A percentile compares a stretch with the other conserved stretches of the same genome.
These are phyloP conservation scores for Picochlorum sp. DNA, from an alignment of 139 green algal species.

Conservation along the genomic window DNA sequence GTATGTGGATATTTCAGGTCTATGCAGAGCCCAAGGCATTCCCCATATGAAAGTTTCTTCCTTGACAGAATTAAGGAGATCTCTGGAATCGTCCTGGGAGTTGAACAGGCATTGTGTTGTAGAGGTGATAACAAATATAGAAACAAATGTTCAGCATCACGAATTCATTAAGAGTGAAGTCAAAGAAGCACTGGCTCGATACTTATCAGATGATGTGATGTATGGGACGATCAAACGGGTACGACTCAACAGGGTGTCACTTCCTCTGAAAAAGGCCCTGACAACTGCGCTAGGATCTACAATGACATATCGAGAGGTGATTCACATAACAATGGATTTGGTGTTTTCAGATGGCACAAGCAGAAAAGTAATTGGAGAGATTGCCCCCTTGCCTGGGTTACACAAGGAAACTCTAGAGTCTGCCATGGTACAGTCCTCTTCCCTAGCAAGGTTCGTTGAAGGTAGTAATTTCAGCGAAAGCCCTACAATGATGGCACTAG, in stretches of 20 bases:
- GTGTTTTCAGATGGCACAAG: background rate
- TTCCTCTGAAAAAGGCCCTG: background rate
- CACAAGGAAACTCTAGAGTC: constrained; percentile 63
- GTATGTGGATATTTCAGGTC: constrained; percentile 68
- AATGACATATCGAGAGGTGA: background rate
- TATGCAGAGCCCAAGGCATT: constrained; percentile 73
- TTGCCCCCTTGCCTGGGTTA: constrained; percentile 77
- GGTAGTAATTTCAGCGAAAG: background rate
- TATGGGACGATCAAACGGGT: background rate
- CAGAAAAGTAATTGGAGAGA: constrained; percentile 34
- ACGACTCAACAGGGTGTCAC: background rate
- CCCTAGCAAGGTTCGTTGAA: background rate
- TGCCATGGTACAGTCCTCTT: constrained; percentile 50
- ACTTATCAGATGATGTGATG: background rate
- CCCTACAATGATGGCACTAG: background rate
- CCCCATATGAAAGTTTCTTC: constrained; percentile 58
- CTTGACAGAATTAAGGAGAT: constrained; percentile 41
- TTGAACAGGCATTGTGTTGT: constrained; percentile 79
- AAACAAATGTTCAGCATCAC: constrained; percentile 68
- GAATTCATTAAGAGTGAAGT: constrained; percentile 44
- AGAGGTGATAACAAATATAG: constrained; percentile 60
- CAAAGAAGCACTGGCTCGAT: background rate
- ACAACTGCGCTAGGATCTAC: background rate
- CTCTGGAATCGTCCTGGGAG: constrained; percentile 64
- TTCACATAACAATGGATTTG: background rate